These are phyloP conservation scores for Ilyonectria robusta DNA, from an alignment of 2,329 filamentous ascomycete genomes.

Conservation along the genomic window DNA sequence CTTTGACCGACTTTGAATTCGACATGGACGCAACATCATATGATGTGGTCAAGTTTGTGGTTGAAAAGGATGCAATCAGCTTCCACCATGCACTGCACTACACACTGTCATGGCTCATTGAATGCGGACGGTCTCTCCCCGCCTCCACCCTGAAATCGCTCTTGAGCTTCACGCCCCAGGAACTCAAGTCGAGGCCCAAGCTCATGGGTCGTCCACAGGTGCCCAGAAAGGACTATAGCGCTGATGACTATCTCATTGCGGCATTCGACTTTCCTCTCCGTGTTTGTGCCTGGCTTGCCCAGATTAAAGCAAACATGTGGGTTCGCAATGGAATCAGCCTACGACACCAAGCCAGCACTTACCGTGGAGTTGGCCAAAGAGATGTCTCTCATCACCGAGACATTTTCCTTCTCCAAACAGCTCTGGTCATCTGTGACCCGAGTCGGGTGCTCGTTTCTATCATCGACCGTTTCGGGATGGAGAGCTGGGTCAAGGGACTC, in stretches of 20 bases:
- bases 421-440: constrained; percentile 87
- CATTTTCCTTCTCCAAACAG: constrained; percentile 93
- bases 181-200: constrained; percentile 76
- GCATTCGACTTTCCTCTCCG: constrained; percentile 94
- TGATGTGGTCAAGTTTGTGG: constrained; percentile 86
- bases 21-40: constrained; percentile 71
- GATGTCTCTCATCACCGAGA: constrained; percentile 96
- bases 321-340: constrained; percentile 97
- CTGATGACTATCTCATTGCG: constrained; percentile 87
- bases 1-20: constrained; percentile 83
- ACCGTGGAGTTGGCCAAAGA: constrained; percentile 88
- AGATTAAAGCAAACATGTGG: constrained; percentile 99
- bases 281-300: constrained; percentile 95
- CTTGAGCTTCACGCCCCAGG: constrained; percentile 79
- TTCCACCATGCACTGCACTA: constrained; percentile 98
- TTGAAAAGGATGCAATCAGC: constrained; percentile 92
- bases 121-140: constrained; percentile 84
- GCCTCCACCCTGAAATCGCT: constrained; percentile 76
- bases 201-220: constrained; percentile 73
- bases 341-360: constrained; percentile 93
- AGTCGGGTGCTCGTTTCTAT: constrained; percentile 89
- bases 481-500: constrained; percentile 86
- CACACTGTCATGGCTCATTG: constrained; percentile 94
- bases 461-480: constrained; percentile 91
- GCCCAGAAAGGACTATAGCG: constrained; percentile 68